These are phyloP conservation scores for Thelonectria discophora DNA, from an alignment of 2,329 filamentous ascomycete genomes.

Conservation along the genomic window DNA sequence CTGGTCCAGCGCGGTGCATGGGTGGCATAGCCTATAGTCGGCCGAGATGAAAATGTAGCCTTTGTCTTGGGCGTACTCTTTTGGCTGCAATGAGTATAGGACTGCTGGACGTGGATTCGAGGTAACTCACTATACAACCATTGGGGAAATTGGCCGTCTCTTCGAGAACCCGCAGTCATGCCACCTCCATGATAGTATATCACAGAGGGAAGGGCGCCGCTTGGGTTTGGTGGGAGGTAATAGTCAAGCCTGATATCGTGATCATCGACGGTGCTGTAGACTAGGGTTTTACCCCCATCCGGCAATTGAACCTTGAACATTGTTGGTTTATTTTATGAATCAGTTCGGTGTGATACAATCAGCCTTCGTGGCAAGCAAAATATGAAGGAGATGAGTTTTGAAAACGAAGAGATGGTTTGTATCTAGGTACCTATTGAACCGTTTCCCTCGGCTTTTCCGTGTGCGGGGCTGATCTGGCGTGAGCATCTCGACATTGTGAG, in stretches of 20 bases:
- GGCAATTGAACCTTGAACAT: background rate
- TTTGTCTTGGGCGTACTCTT: conserved; percentile 14
- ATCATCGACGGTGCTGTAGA: conserved; percentile 7
- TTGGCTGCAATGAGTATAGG: background rate
- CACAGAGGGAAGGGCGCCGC: conserved; percentile 1
- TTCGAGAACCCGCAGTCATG: conserved; percentile 20
- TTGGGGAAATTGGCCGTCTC: conserved; percentile 6
- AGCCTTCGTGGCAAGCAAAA: background rate
- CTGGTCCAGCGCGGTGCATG: conserved; percentile 16
- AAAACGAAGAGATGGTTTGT: background rate
- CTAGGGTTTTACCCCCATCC: conserved; percentile 6
- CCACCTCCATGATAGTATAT: conserved; percentile 20
- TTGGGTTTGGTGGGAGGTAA: conserved; percentile 4
- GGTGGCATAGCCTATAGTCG: conserved; percentile 18
- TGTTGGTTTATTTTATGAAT: background rate
- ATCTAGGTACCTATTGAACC: no score
- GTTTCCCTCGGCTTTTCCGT: background rate
- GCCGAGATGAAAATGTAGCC: conserved; percentile 17
- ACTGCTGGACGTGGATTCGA: background rate
- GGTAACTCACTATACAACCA: conserved; percentile 13
- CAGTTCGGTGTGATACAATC: background rate
- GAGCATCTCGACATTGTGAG: background rate
- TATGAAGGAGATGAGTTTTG: background rate
- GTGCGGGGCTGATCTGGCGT: background rate
- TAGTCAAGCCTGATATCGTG: conserved; percentile 20